Evolutionary conservation across 495 filamentous ascomycete genomes (phyloP), one percentile per base, ranked within the genome.

Genomic region (Podospora fimiseda): DNA sequence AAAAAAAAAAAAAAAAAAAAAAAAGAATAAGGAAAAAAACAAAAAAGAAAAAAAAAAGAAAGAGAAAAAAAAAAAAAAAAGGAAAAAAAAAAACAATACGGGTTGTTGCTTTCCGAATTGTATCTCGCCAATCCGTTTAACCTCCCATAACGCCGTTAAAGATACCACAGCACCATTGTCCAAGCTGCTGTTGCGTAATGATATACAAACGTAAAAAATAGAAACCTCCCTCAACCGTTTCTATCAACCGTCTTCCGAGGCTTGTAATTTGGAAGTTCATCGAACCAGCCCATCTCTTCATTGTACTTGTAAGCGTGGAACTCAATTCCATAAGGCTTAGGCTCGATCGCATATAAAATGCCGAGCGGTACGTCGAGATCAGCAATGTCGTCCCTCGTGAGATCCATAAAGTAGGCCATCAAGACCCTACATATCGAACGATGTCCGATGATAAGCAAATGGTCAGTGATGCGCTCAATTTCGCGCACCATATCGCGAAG

Each of bases 301-400:
- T 96, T 88, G 71, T 96, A 96, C 44, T 80, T 78, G 71, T 95
- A 97, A 0, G 90, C 92, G 65, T 89, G 89, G 68, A 96, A 96
- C 43, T 94, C 93, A 51, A 96, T 91, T 0, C 93, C 93, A 60
- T 98, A 98, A 2, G 93, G 93, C 75, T 96, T 97, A 53, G 93
- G 93, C 65, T 98, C 92, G 46, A 98, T 81, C 61, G 88, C 86
- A 64, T 95, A 97, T 19, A 97, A 72, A 66, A 92, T 87, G 9
- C 93, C 93, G 46, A 98, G 73, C 4, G 93, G 93, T 37, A 95
- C 87, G 61, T 96, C 91, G 39, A 98, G 74, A 55, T 92, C 88
- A 21, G 93, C 90, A 51, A 98, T 91, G 62, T 95, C 85, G 44
- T 96, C 87, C 3, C 91, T 74, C 50, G 86, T 86, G 36, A 98